Percentiles rank a stretch among this genome's conserved stretches.
phyloP scores from a whole-genome alignment of 2,329 filamentous ascomycete genomes.

The Cladosporium sp. region DNA sequence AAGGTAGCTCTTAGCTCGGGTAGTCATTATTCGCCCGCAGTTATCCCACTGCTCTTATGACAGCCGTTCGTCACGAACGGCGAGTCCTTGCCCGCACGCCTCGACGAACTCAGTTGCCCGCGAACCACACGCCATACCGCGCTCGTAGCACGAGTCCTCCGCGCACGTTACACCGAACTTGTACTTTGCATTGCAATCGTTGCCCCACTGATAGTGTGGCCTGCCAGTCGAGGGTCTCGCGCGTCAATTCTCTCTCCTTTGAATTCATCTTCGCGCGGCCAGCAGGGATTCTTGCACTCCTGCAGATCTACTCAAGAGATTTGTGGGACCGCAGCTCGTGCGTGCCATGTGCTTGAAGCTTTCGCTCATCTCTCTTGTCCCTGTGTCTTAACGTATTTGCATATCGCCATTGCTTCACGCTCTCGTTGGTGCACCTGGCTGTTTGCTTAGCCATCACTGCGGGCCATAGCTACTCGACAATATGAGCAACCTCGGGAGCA shows the following conservation, averaged over 20 bases:
- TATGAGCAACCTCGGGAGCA: conserved; percentile 5
- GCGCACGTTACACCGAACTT: conserved; percentile 3
- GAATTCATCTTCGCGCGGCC: not conserved
- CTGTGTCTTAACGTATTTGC: not conserved
- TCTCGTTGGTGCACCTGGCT: not conserved
- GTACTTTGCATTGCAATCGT: not conserved
- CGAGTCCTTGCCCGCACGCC: not conserved
- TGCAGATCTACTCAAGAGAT: not conserved
- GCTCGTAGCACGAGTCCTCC: not conserved
- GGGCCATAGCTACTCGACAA: not conserved
- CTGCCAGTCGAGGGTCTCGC: not conserved
- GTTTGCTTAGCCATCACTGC: not conserved
- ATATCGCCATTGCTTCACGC: not conserved
- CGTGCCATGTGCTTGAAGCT: conserved; percentile 19
- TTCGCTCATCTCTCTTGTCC: not conserved
- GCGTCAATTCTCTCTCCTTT: not conserved
- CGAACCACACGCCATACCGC: not conserved
- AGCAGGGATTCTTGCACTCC: not conserved
- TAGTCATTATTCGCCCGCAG: not conserved
- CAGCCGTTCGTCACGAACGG: not conserved
- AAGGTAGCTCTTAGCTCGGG: not conserved
- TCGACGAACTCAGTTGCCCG: not conserved
- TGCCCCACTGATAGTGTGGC: not conserved
- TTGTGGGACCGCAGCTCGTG: conserved; percentile 13
- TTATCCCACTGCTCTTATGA: conserved; percentile 1